These are phyloP conservation scores for Heritiera littoralis DNA, from an alignment of 345 rosid genomes.

Conservation along the genomic window DNA sequence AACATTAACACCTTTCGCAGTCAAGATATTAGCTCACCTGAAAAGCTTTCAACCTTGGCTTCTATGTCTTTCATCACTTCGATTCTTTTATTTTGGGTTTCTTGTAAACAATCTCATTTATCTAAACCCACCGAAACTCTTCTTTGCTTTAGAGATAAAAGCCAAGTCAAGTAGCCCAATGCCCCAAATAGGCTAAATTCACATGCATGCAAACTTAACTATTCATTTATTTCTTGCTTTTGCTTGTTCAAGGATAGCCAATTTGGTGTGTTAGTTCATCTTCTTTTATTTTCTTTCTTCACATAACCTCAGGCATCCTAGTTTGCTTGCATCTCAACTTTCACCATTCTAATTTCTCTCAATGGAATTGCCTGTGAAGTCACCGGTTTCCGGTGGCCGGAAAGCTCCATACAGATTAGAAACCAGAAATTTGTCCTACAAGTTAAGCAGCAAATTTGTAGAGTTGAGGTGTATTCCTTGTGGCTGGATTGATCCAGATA, in stretches of 20 bases:
- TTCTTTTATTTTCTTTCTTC: constrained; percentile 32
- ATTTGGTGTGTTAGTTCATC: constrained; percentile 90
- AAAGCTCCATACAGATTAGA: constrained; percentile 51
- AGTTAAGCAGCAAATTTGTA: constrained; percentile 45
- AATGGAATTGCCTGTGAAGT: constrained; percentile 72
- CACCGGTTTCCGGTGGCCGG: constrained; percentile 42
- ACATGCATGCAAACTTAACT: constrained; percentile 15
- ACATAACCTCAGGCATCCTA: constrained; percentile 26
- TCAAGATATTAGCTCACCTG: constrained; percentile 58
- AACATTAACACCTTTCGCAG: constrained; percentile 33
- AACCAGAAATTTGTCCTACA: constrained; percentile 60
- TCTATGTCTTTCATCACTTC: neutral
- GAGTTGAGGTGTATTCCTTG: constrained; percentile 32
- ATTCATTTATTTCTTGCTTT: constrained; percentile 12
- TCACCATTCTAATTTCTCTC: constrained; percentile 17
- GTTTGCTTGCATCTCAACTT: constrained; percentile 26
- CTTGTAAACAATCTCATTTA: constrained; percentile 11
- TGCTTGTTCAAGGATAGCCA: constrained; percentile 20
- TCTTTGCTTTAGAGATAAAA: neutral
- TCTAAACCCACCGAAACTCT: constrained; percentile 35
- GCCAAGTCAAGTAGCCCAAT: constrained; percentile 2
- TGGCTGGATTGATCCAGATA: constrained; percentile 23
- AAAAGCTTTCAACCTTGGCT: neutral
- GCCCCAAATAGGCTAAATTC: neutral
- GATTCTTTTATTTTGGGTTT: constrained; percentile 8